phyloP scores from a whole-genome alignment of 805 yeast genomes.

The Candida michaelii region DNA sequence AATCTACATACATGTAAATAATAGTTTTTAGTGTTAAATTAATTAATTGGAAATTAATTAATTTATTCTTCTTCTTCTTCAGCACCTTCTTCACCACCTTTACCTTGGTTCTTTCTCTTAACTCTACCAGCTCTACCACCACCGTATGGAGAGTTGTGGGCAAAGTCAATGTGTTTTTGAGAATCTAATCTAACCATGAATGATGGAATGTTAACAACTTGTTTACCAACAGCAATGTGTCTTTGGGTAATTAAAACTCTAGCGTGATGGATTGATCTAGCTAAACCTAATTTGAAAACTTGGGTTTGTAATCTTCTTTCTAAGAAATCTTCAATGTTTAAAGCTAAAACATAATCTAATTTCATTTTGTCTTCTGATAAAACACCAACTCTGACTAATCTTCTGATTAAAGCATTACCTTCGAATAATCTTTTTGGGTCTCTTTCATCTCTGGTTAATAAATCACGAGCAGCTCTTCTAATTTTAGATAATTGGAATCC shows the following conservation, averaged over 20 bases:
- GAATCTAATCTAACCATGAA: constrained; percentile 99
- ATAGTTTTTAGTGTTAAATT: constrained; percentile 2
- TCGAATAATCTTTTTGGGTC: constrained; percentile 99
- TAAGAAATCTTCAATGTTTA: constrained; percentile 97
- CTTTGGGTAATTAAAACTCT: constrained; percentile 98
- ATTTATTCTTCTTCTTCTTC: constrained; percentile 78
- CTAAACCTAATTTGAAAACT: constrained; percentile 99
- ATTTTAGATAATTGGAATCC: constrained; percentile 99
- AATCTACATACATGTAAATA: constrained; percentile 11
- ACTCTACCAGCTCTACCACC: constrained; percentile 99
- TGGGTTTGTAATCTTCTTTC: constrained; percentile 99
- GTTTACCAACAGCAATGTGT: constrained; percentile 99
- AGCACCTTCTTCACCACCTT: constrained; percentile 58
- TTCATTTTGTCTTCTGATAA: constrained; percentile 99
- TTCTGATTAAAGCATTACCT: constrained; percentile 99
- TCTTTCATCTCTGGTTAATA: constrained; percentile 99
- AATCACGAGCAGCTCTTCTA: constrained; percentile 99
- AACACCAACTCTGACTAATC: constrained; percentile 99
- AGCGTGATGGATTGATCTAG: constrained; percentile 99
- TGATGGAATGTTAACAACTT: constrained; percentile 97
- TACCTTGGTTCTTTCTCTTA: constrained; percentile 86
- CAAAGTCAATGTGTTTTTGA: constrained; percentile 99
- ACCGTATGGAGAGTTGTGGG: constrained; percentile 99
- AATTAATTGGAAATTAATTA: constrained; percentile 15
- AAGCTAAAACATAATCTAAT: constrained; percentile 99